phyloP scores from a whole-genome alignment of 1,284 basidiomycete species.

The Apiotrichum mycotoxinovorans region DNA sequence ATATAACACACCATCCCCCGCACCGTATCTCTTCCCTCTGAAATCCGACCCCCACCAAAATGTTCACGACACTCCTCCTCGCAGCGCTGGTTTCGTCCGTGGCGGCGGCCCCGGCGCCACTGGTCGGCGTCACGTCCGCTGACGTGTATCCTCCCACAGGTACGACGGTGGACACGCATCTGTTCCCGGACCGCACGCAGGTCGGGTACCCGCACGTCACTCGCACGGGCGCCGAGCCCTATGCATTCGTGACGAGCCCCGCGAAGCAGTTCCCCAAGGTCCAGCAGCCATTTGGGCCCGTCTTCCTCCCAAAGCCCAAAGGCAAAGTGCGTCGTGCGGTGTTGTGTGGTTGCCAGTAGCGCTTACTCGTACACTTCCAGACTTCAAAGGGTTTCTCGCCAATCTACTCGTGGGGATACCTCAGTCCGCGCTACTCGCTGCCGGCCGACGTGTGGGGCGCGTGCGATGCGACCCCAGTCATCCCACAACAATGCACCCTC shows the following conservation, averaged over 20 bases:
- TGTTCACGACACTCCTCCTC: background rate
- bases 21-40: no score
- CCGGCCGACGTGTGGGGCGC: slow-evolving; percentile 66
- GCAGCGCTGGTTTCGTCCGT: background rate
- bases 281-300: slow-evolving; percentile 50
- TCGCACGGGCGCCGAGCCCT: slow-evolving; percentile 56
- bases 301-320: slow-evolving; percentile 47
- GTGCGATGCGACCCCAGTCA: slow-evolving; percentile 61
- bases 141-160: slow-evolving; percentile 36
- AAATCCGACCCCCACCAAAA: no score
- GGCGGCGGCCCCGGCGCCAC: background rate
- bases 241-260: slow-evolving; percentile 54
- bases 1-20: no score
- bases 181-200: slow-evolving; percentile 53
- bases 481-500: slow-evolving; percentile 65
- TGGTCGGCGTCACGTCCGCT: slow-evolving; percentile 29
- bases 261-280: slow-evolving; percentile 48
- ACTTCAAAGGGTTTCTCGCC: slow-evolving; percentile 53
- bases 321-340: slow-evolving; percentile 11
- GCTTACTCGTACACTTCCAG: no score
- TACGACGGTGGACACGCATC: slow-evolving; percentile 27
- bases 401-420: slow-evolving; percentile 74
- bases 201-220: slow-evolving; percentile 56
- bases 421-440: slow-evolving; percentile 79
- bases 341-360: no score